phyloP scores from a whole-genome alignment of 2,329 filamentous ascomycete genomes.

The Neonectria neomacrospora region DNA sequence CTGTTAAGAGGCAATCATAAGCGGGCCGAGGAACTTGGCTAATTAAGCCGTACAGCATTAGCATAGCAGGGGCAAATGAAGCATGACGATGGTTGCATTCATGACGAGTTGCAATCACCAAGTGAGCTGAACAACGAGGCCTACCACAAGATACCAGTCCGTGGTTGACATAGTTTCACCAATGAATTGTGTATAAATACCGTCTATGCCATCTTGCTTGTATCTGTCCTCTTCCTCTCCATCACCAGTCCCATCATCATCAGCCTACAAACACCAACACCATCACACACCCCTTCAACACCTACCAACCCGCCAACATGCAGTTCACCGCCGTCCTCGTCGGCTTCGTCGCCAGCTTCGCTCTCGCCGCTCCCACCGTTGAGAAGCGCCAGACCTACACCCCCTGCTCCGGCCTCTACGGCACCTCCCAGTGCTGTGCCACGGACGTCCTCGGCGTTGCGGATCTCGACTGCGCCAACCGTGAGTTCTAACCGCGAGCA shows the following conservation, averaged over 20 bases:
- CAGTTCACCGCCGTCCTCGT: slow-evolving; percentile 47
- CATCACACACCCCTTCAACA: neutral
- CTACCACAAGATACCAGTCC: neutral
- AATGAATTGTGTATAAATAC: neutral
- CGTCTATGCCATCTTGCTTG: neutral
- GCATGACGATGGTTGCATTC: neutral
- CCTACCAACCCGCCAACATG: slow-evolving; percentile 41
- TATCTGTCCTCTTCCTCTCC: neutral
- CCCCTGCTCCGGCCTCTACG: slow-evolving; percentile 57
- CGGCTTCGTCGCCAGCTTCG: slow-evolving; percentile 37
- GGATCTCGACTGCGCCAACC: slow-evolving; percentile 65
- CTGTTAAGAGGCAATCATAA: neutral
- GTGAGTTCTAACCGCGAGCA: slow-evolving; percentile 55
- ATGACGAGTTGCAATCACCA: neutral
- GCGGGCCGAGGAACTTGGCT: neutral
- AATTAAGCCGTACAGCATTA: neutral
- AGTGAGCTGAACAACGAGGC: neutral
- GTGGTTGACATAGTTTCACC: neutral
- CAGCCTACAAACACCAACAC: neutral
- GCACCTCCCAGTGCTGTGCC: slow-evolving; percentile 66
- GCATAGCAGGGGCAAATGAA: neutral
- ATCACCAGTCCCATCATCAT: neutral
- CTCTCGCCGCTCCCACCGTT: slow-evolving; percentile 44
- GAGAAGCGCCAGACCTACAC: slow-evolving; percentile 51
- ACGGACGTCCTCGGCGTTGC: slow-evolving; percentile 69